Evolutionary conservation across 306 rosid species (phyloP), one percentile per base, ranked within the genome.

Genomic region (Malus sieversii): DNA sequence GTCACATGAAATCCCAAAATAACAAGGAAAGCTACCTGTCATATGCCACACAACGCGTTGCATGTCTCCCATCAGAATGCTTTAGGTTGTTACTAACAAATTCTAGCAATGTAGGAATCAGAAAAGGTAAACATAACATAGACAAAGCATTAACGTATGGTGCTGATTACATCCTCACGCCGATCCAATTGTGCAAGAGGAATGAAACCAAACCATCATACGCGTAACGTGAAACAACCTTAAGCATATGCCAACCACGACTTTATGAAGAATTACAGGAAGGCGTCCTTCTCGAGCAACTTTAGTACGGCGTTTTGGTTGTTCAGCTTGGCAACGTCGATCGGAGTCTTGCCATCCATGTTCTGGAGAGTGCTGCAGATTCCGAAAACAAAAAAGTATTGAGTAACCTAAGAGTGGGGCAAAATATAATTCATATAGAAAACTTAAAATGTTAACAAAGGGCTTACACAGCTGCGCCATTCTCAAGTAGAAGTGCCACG

Each of bases 281-380:
- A 96, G 59, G 88, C 99, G 68, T 96, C 99, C 87, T 96, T 90
- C 84, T 96, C 97, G 4, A 96, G 99, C 84, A 96, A 88, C 95
- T 96, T 86, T 65, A 96, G 88, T 75, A 96, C 98, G 2, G 86
- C 99, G 29, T 86, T 70, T 80, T 96, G 99, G 86, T 85, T 86
- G 92, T 96, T 96, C 86, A 96, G 86, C 89, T 92, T 96, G 5
- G 99, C 99, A 19, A 96, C 99, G 27, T 96, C 99, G 15, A 96
- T 90, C 9, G 99, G 99, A 52, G 99, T 92, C 85, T 96, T 96
- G 22, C 99, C 97, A 68, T 96, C 99, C 90, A 90, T 77, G 85
- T 96, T 96, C 82, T 93, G 98, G 35, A 96, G 94, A 52, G 99
- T 96, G 69, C 98, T 96, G 97, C 85, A 76, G 81, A 75, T 16